These are phyloP conservation scores for Borealophlyctis nickersoniae DNA, from an alignment of 192 early-diverging fungal genomes.

Conservation along the genomic window DNA sequence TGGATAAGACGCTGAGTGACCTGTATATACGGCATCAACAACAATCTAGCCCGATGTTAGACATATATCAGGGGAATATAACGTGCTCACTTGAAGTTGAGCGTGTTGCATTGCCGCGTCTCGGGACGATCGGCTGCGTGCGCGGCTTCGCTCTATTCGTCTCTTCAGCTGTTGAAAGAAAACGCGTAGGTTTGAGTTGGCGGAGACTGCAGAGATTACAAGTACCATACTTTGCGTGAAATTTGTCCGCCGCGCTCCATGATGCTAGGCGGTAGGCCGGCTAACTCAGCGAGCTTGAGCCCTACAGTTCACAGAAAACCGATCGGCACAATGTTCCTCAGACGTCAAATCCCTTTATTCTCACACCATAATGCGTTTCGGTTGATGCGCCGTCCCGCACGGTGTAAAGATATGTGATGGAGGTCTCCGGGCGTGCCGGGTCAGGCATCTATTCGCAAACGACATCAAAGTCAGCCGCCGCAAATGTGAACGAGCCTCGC, in stretches of 20 bases:
- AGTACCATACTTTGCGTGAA: constrained; percentile 17
- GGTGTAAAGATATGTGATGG: constrained; percentile 45
- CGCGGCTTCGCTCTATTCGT: neutral
- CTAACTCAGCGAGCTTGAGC: constrained; percentile 38
- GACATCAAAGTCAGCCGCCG: neutral
- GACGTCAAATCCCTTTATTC: no score
- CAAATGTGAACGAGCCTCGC: neutral
- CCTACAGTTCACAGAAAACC: constrained; percentile 23
- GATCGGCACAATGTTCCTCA: neutral
- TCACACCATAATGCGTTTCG: constrained; percentile 45
- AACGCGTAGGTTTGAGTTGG: neutral
- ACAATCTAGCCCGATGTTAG: no score
- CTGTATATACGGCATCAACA: no score
- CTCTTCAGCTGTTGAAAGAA: neutral
- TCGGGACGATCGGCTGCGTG: neutral
- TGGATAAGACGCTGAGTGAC: constrained; percentile 5
- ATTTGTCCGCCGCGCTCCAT: constrained; percentile 31
- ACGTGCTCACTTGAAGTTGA: neutral
- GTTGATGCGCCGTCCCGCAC: constrained; percentile 44
- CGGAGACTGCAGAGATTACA: neutral
- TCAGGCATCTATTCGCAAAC: constrained; percentile 3
- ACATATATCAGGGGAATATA: no score
- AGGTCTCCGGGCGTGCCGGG: constrained; percentile 6
- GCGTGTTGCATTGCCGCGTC: neutral
- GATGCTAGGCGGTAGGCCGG: constrained; percentile 31